A percentile compares a stretch with the other conserved stretches of the same genome.
These are phyloP conservation scores for Barnettozyma sucrosica DNA, from an alignment of 805 yeast species.

Conservation along the genomic window DNA sequence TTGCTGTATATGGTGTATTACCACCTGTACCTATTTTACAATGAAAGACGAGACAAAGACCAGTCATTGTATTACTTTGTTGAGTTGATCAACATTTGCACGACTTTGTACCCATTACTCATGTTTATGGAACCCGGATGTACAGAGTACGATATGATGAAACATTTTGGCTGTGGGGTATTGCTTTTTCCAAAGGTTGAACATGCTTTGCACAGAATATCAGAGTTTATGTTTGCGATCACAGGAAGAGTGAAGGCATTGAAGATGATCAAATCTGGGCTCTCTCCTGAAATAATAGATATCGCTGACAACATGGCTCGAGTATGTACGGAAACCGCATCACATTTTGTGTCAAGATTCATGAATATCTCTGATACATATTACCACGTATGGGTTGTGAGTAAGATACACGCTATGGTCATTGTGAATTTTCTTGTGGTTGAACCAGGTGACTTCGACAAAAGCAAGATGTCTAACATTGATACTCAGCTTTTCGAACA, in stretches of 20 bases:
- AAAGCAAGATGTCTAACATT: background rate
- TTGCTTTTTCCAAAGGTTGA: constrained; percentile 21
- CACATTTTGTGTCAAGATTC: background rate
- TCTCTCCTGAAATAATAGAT: background rate
- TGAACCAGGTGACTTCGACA: constrained; percentile 10
- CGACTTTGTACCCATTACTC: constrained; percentile 9
- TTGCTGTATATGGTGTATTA: constrained; percentile 20
- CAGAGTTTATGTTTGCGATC: constrained; percentile 16
- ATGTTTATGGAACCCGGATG: constrained; percentile 15
- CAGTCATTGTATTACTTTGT: constrained; percentile 14
- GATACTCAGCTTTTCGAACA: constrained; percentile 12
- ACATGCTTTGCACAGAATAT: constrained; percentile 15
- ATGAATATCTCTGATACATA: constrained; percentile 17
- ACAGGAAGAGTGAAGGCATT: constrained; percentile 17
- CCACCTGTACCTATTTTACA: constrained; percentile 20
- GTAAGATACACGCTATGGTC: constrained; percentile 20
- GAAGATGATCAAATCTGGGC: constrained; percentile 10
- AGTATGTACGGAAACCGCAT: background rate
- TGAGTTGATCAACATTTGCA: constrained; percentile 5
- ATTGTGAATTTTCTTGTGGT: constrained; percentile 9
- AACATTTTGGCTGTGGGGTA: constrained; percentile 20
- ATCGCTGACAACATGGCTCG: constrained; percentile 13
- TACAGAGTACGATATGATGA: constrained; percentile 13
- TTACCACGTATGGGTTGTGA: constrained; percentile 24
- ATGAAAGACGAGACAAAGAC: constrained; percentile 9